phyloP scores from a whole-genome alignment of 2,329 filamentous ascomycete species.

The Paraphaeosphaeria sporulosa region DNA sequence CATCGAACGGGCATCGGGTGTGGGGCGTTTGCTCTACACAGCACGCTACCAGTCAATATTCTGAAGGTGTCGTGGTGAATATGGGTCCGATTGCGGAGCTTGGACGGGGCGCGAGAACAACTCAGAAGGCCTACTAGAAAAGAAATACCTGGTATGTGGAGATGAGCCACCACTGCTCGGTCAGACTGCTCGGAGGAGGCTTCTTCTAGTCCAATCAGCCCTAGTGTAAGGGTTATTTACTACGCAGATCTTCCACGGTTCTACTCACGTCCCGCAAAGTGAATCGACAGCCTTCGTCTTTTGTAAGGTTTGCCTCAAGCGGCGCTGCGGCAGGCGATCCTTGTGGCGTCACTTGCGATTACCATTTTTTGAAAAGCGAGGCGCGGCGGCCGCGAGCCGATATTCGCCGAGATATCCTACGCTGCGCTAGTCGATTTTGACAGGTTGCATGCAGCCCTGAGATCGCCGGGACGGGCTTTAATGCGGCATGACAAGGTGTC shows the following conservation, averaged over 20 bases:
- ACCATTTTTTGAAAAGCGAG: neutral
- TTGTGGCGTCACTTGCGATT: neutral
- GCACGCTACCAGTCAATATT: too few species aligned
- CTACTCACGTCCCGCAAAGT: neutral
- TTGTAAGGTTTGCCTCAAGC: too few species aligned
- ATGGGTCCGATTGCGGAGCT: neutral
- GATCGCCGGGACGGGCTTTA: neutral
- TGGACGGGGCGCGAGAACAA: neutral
- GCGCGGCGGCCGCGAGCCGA: neutral
- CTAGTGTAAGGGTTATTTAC: neutral
- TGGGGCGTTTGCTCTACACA: neutral
- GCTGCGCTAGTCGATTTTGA: neutral
- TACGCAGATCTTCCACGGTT: neutral
- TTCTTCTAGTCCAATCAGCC: neutral
- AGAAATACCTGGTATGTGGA: neutral
- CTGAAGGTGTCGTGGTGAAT: neutral
- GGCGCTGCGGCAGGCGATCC: constrained; percentile 2
- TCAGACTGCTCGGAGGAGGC: neutral
- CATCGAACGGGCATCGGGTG: too few species aligned
- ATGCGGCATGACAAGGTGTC: neutral
- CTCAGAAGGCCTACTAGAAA: constrained; percentile 2
- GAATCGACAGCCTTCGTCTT: too few species aligned
- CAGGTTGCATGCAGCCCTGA: neutral
- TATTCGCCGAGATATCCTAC: constrained; percentile 1
- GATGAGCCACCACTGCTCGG: neutral